Evolutionary conservation across 2,329 filamentous ascomycete species (phyloP), one percentile per base, ranked within the genome.

Genomic region (Stachybotrys chlorohalonatus): DNA sequence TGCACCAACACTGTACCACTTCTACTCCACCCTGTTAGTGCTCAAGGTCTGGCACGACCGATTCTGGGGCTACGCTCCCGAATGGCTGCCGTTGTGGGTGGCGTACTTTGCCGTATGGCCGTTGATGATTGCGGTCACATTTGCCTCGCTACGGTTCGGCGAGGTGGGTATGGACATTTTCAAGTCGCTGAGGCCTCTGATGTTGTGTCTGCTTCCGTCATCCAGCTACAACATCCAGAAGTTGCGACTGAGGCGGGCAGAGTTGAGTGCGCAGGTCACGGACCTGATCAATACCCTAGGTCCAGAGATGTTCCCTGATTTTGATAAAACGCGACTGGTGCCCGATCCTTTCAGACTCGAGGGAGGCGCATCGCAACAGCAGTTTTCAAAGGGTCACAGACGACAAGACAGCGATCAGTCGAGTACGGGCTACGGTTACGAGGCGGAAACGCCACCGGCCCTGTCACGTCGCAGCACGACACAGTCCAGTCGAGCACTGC

Each of bases 141-240:
- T 95, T 69, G 92, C 91, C 5, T 90, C 94, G 7, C 84, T 99
- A 53, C 87, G 94, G 11, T 95, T 97, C 61, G 94, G 94, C 50
- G 94, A 99, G 73, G 87, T 95, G n/a, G 94, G 93, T 53, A 96
- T 99, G 91, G 94, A 99, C 67, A 96, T 99, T 54, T 77, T 94
- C 74, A 99, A 97, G 73, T 97, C 93, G 0, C 80, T 99, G 15
- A 84, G 90, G 9, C 94, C 94, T 6, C 81, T 99, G 9, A 77
- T 95, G 49, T 78, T 96, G 39, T 94, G 89, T 60, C 80, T 97
- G 64, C 87, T 88, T 63, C 94, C 94, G 1, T 84, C 85, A 5
- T 93, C 89, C 1, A 87, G 85, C 68, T 95, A 92, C 73, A 90
- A 87, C 55, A 83, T 99, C 51, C 82, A 89, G 58, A 87, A 86